Evolutionary conservation across 495 filamentous ascomycete genomes (phyloP), one percentile per base, ranked within the genome.

Genomic region (Penicillium chermesinum): DNA sequence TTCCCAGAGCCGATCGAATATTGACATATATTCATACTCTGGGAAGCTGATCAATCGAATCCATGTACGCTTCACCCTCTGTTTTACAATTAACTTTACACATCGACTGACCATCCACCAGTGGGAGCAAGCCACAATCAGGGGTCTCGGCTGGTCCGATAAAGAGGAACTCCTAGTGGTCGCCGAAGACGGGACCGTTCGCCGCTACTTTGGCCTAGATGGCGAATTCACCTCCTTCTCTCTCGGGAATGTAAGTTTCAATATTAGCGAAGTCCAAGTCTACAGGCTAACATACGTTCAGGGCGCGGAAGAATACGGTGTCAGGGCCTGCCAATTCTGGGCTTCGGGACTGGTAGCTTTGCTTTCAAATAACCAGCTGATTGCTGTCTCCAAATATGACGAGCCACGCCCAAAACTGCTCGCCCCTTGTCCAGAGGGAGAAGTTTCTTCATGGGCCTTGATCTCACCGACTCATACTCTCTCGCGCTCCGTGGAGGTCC

Each of bases 161-260:
- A 89, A 96, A 53, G 93, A 98, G 75, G 88, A 89, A 64, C 77
- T 98, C 13, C 71, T 98, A 7, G 85, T 95, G 3, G 82, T 96
- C 41, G 87, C 89, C 2, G 81, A 86, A 47, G 93, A 97, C 58
- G 93, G 93, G 42, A 90, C 83, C 7, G 91, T 97, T 20, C 76
- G 90, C 47, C 91, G 87, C 61, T 98, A 97, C 61, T 88, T 86
- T 58, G 88, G 95, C 58, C 69, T 98, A 25, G 85, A 95, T 64
- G 87, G 87, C 34, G 91, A 97, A 55, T 98, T 98, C 65, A 88
- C 84, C 2, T 90, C 95, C 50, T 98, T 97, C 65, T 88, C 87
- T n/a, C 75, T 98, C 2, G 93, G 93, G 35, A 84, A 91, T 72
- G 89, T 85, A 69, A 52, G 70, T 43, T 18, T 32, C 3, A 4